These are phyloP conservation scores for Perilla frutescens DNA, from an alignment of 257 asterid species.

Conservation along the genomic window DNA sequence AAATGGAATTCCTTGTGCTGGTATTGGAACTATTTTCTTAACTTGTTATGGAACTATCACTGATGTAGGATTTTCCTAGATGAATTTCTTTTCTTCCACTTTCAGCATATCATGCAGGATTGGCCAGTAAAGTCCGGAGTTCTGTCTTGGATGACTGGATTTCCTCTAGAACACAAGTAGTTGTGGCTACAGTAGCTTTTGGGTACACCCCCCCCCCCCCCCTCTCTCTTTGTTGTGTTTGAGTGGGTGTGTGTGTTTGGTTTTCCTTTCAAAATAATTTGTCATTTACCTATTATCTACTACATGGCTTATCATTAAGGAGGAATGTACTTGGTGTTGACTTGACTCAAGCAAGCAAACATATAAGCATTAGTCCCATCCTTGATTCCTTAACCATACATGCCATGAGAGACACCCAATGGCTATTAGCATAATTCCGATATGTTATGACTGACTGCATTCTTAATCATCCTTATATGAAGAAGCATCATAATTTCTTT, in stretches of 20 bases:
- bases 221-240: too few relatives aligned
- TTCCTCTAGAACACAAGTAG: constrained; percentile 87
- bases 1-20: constrained; percentile 84
- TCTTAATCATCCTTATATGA: not conserved
- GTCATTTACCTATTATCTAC: constrained; percentile 7
- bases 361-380: not conserved
- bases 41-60: constrained; percentile 20
- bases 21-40: constrained; percentile 48
- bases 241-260: not conserved
- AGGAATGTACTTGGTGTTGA: constrained; percentile 8
- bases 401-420: not conserved
- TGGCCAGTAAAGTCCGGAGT: constrained; percentile 80
- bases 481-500: not conserved
- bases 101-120: constrained; percentile 95
- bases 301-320: constrained; percentile 11
- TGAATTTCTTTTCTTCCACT: constrained; percentile 33
- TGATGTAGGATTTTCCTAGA: constrained; percentile 32
- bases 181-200: constrained; percentile 97
- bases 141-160: constrained; percentile 90
- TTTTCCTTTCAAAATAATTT: constrained; percentile 13
- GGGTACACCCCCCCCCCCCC: constrained; percentile 52
- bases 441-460: not conserved
- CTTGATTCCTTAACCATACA: not conserved
- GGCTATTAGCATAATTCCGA: not conserved
- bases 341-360: constrained; percentile 3